These are phyloP conservation scores for Megacollybia marginata DNA, from an alignment of 768 basidiomycete genomes.

Conservation along the genomic window DNA sequence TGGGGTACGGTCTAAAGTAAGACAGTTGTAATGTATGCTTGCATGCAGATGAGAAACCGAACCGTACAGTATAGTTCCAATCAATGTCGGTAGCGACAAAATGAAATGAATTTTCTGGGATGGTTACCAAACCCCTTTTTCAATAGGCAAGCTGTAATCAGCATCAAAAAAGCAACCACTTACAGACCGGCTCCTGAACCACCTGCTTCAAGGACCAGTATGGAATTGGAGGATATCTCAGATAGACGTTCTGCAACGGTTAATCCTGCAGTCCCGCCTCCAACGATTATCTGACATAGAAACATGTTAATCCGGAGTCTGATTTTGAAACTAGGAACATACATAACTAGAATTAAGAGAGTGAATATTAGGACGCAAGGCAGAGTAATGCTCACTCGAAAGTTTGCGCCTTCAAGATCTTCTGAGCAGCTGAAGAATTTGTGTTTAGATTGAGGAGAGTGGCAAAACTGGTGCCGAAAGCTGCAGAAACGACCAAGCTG, in stretches of 20 bases:
- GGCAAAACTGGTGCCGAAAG: not conserved
- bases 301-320: not conserved
- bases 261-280: constrained; percentile 27
- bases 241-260: constrained; percentile 24
- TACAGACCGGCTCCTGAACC: constrained; percentile 19
- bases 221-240: constrained; percentile 12
- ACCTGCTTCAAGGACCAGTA: constrained; percentile 27
- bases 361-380: not conserved
- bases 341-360: constrained; percentile 8
- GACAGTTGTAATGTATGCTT: not conserved
- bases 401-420: constrained; percentile 1
- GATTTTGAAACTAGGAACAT: not conserved
- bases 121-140: constrained; percentile 18
- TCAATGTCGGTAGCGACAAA: constrained; percentile 21
- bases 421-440: not conserved
- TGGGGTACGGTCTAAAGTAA: constrained; percentile 16
- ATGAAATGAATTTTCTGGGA: constrained; percentile 19
- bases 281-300: constrained; percentile 17
- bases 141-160: not conserved
- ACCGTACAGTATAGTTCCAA: constrained; percentile 19
- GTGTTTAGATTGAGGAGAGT: constrained; percentile 1
- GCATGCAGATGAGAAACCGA: not conserved
- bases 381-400: constrained; percentile 5
- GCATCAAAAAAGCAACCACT: not conserved
- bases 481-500: too few relatives aligned